Conservation (phyloP, 2,329 filamentous ascomycete species). For the Aphanoascus verrucosus region DNA sequence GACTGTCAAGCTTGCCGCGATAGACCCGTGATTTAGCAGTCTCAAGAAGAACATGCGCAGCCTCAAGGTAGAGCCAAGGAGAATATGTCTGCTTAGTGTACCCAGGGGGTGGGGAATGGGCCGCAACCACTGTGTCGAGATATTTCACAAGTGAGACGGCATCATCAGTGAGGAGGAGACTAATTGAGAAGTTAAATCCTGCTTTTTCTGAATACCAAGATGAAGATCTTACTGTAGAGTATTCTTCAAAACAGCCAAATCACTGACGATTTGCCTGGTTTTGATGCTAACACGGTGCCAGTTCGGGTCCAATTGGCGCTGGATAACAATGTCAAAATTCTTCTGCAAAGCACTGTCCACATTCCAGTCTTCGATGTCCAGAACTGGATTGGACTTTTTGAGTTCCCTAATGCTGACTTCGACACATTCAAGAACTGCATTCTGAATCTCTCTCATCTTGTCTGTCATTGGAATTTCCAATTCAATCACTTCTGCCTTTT, state of each 20-base stretch:
- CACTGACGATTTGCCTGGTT: constrained; percentile 86
- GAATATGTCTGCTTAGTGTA: constrained; percentile 82
- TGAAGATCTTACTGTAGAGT: constrained; percentile 54
- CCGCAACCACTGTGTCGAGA: constrained; percentile 84
- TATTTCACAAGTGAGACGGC: constrained; percentile 86
- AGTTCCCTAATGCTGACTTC: constrained; percentile 89
- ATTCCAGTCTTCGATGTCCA: constrained; percentile 97
- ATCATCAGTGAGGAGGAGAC: constrained; percentile 69
- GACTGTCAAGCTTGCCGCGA: constrained; percentile 56
- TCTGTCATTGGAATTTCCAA: constrained; percentile 94
- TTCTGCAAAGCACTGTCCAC: constrained; percentile 83
- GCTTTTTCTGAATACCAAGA: background rate
- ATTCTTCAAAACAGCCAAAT: constrained; percentile 69
- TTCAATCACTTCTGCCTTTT: constrained; percentile 93
- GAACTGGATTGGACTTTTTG: constrained; percentile 75
- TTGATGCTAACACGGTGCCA: constrained; percentile 96
- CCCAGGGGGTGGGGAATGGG: constrained; percentile 76
- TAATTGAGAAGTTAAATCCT: constrained; percentile 20
- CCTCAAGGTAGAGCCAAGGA: constrained; percentile 92
- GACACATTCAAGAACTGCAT: constrained; percentile 88
- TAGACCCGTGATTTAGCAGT: constrained; percentile 84
- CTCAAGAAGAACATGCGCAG: constrained; percentile 86
- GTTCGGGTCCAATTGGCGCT: constrained; percentile 84
- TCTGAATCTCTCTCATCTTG: constrained; percentile 85
- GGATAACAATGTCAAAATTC: constrained; percentile 81